Conservation (phyloP, 2,329 filamentous ascomycete genomes). For the Paecilomyces variotii region DNA sequence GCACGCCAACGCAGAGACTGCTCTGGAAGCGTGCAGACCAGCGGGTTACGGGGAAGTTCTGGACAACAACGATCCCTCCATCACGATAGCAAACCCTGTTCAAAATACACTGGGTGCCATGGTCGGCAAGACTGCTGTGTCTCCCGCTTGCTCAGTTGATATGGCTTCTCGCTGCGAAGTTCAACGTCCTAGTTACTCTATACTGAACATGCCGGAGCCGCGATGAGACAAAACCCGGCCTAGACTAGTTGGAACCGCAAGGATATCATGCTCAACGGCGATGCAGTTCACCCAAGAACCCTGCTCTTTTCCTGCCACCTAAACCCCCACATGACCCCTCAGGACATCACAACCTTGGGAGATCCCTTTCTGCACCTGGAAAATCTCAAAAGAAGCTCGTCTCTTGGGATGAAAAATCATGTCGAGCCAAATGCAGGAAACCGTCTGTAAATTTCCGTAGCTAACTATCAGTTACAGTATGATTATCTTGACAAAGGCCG, state of each 20-base stretch:
- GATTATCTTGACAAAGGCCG: neutral
- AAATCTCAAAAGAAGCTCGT: neutral
- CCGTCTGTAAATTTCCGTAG: neutral
- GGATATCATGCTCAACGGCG: neutral
- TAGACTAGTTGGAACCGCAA: neutral
- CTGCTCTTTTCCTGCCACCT: neutral
- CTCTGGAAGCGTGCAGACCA: neutral
- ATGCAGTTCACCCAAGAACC: neutral
- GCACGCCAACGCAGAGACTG: neutral
- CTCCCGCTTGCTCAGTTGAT: neutral
- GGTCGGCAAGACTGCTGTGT: neutral
- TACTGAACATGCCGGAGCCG: neutral
- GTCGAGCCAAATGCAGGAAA: neutral
- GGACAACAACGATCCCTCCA: neutral
- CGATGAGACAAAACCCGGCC: neutral
- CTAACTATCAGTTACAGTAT: neutral
- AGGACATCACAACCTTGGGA: neutral
- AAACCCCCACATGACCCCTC: neutral
- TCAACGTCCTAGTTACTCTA: neutral
- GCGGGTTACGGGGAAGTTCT: neutral
- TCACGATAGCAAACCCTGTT: neutral
- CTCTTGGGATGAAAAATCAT: neutral
- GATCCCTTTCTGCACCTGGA: neutral
- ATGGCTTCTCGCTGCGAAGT: neutral
- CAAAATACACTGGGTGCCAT: neutral